Evolutionary conservation across 257 asterid genomes (phyloP), one percentile per base, ranked within the genome.

Genomic region (Paraleonurus japonicus): DNA sequence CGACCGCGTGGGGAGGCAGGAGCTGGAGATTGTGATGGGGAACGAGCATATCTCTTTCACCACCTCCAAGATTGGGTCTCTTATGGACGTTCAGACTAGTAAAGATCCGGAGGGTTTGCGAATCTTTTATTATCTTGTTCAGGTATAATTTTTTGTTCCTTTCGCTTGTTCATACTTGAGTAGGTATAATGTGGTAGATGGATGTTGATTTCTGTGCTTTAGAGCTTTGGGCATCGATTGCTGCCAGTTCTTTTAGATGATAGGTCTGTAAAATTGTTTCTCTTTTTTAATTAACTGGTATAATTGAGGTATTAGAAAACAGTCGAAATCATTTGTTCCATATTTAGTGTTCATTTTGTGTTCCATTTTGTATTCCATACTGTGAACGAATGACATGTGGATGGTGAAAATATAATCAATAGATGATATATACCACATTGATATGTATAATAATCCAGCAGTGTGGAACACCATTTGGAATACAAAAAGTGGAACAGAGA

Each of bases 11-110:
- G 99, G 99, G 61, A 89, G 99, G 83, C 99, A 95, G 76, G 99
- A 95, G 84, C 92, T 95, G 75, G 99, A 95, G 85, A 95, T 95
- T 81, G 99, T 95, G 81, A 88, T 95, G 96, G 98, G 97, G 50
- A 89, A 91, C 71, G 98, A 95, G 83, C 99, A 95, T 77, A 95
- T 95, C 61, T 95, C 98, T 3, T 95, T 95, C 79, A 93, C 98
- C 1, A 93, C 98, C 8, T 89, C 98, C n/a, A 95, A 95, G 85
- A 95, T 95, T 82, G 99, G 98, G 32, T 91, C 98, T 13, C 92
- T 95, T 3, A 83, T 95, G 98, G 99, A 95, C 76, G 99, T 92
- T 65, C 95, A 88, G 80, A 88, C 96, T 28, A 95, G 99, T 75
- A 89, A 92, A 60, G 99, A 95, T 76, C 99, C 98, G 0, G 98